phyloP scores from a whole-genome alignment of 441 rosid genomes.

The Hura crepitans region DNA sequence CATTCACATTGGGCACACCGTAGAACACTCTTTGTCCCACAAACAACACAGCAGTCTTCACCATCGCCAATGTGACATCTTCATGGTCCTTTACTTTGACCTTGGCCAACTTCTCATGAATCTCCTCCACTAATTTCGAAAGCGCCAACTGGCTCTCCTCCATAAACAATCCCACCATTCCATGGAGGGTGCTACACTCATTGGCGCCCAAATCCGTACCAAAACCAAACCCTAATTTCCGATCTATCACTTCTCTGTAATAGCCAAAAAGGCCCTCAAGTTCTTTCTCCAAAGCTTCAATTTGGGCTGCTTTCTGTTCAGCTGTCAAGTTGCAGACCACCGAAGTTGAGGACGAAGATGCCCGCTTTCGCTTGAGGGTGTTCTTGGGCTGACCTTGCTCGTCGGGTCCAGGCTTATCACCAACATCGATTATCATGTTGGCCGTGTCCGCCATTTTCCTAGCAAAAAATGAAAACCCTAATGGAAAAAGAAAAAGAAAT shows the following conservation, averaged over 20 bases:
- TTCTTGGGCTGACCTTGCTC: slow-evolving; percentile 29
- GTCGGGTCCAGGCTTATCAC: slow-evolving; percentile 17
- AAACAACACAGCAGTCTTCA: slow-evolving; percentile 54
- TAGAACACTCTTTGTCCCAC: slow-evolving; percentile 73
- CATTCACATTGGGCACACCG: slow-evolving; percentile 60
- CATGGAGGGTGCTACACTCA: slow-evolving; percentile 33
- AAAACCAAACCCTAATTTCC: slow-evolving; percentile 25
- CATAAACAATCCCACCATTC: slow-evolving; percentile 52
- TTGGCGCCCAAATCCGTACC: slow-evolving; percentile 21
- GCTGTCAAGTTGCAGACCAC: slow-evolving; percentile 18
- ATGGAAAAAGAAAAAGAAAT: not conserved
- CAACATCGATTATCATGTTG: slow-evolving; percentile 15
- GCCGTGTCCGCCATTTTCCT: not conserved
- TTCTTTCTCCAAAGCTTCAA: slow-evolving; percentile 41
- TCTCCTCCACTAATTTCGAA: slow-evolving; percentile 52
- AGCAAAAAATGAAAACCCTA: not conserved
- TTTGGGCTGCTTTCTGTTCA: slow-evolving; percentile 43
- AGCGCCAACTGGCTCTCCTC: slow-evolving; percentile 70
- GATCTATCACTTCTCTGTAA: slow-evolving; percentile 40
- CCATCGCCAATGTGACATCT: slow-evolving; percentile 37
- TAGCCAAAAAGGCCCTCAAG: slow-evolving; percentile 46
- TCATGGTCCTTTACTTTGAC: slow-evolving; percentile 25
- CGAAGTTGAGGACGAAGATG: not conserved
- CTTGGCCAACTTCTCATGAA: slow-evolving; percentile 32
- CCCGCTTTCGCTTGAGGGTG: slow-evolving; percentile 56